A percentile compares a stretch with the other conserved stretches of the same genome.
Evolutionary conservation across 1,284 basidiomycete species (phyloP).

Genomic region (Lentinus polychrous): DNA sequence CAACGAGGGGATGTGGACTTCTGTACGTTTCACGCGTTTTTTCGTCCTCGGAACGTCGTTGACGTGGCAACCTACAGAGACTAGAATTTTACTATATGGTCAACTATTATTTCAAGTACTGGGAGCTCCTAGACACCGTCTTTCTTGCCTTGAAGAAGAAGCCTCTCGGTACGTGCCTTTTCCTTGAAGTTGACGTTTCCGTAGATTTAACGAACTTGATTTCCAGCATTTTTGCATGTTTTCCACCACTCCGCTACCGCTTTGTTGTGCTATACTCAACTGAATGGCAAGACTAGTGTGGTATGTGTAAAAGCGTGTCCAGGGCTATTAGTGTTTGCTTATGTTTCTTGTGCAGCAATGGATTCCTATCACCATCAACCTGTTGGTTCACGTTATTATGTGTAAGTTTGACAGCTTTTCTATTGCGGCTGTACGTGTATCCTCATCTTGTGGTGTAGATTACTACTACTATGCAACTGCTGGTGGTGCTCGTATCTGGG

Average conservation of each 20-base stretch:
- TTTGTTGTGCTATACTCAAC: conserved; percentile 88
- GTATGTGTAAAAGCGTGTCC: conserved; percentile 38
- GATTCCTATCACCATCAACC: conserved; percentile 92
- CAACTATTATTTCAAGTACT: conserved; percentile 96
- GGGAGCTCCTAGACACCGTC: conserved; percentile 92
- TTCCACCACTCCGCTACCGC: conserved; percentile 99
- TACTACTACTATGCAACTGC: conserved; percentile 98
- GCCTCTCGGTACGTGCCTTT: conserved; percentile 69
- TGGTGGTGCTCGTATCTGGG: conserved; percentile 93
- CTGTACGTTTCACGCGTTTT: conserved; percentile 42
- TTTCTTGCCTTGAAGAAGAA: conserved; percentile 99
- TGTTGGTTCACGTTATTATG: conserved; percentile 97
- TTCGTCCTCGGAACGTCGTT: conserved; percentile 6
- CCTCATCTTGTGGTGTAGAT: conserved; percentile 41
- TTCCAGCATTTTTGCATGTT: conserved; percentile 88
- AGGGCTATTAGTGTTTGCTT: conserved; percentile 5
- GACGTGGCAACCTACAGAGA: conserved; percentile 37
- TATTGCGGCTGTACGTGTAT: background rate
- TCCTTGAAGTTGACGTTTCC: too few relatives aligned
- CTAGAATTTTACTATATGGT: conserved; percentile 95
- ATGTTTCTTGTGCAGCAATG: conserved; percentile 64
- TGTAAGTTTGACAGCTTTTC: conserved; percentile 49
- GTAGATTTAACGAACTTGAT: too few relatives aligned
- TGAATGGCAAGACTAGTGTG: conserved; percentile 88
- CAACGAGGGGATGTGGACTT: conserved; percentile 73